A percentile compares a stretch with the other conserved stretches of the same genome.
Evolutionary conservation across 2,329 filamentous ascomycete species (phyloP).

Genomic region (Aspergillus awamori): DNA sequence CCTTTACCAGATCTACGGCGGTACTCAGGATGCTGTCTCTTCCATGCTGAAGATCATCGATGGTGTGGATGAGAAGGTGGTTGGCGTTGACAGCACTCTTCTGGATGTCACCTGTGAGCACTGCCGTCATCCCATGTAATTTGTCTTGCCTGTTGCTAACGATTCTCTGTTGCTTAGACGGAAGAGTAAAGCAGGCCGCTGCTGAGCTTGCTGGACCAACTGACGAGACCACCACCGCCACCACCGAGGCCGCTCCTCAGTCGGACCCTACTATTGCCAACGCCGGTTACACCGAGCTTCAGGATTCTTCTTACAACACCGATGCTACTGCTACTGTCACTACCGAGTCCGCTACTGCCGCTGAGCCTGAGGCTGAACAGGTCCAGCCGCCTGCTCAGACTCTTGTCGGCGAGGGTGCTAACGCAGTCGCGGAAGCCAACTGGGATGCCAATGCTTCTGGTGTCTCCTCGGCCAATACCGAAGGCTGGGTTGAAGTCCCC

Average conservation of each 20-base stretch:
- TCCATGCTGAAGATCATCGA: conserved; percentile 64
- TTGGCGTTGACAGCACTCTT: conserved; percentile 57
- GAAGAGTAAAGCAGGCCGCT: conserved; percentile 55
- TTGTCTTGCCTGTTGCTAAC: background rate
- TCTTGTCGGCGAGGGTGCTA: conserved; percentile 47
- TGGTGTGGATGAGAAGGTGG: conserved; percentile 60
- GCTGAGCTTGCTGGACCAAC: conserved; percentile 43
- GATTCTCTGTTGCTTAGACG: conserved; percentile 42
- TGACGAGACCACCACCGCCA: conserved; percentile 36
- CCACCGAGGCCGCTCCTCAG: conserved; percentile 36
- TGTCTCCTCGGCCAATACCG: conserved; percentile 55
- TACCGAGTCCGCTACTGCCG: conserved; percentile 43
- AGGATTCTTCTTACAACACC: conserved; percentile 53
- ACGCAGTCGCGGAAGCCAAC: conserved; percentile 53
- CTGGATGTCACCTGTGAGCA: conserved; percentile 61
- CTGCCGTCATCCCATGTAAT: conserved; percentile 14
- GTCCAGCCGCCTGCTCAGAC: conserved; percentile 42
- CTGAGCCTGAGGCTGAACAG: conserved; percentile 27
- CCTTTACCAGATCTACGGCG: conserved; percentile 65
- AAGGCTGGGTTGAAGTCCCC: conserved; percentile 76
- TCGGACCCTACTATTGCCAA: conserved; percentile 65
- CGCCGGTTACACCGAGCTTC: conserved; percentile 63
- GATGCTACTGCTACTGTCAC: conserved; percentile 60
- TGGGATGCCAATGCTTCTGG: conserved; percentile 58
- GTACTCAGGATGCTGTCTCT: conserved; percentile 60